Conservation (phyloP, 768 basidiomycete species). For the Tulasnella sp. region DNA sequence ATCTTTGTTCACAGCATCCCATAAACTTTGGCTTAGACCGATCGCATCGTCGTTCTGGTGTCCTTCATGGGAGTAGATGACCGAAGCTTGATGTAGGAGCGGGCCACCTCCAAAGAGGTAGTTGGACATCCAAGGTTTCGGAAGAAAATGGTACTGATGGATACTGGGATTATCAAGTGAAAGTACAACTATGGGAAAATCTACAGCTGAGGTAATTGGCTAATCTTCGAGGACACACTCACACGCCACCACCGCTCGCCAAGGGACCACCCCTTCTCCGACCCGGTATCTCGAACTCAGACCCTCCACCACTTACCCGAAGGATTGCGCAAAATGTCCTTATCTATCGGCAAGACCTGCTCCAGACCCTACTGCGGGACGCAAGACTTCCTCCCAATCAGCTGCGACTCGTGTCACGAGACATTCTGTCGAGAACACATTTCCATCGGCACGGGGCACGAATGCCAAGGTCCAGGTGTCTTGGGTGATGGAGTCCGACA, state of each 20-base stretch:
- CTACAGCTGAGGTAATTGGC: not conserved
- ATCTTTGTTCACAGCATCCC: not conserved
- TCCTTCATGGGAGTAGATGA: not conserved
- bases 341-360: not conserved
- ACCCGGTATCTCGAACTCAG: not conserved
- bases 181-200: not conserved
- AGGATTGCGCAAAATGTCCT: not conserved
- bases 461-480: constrained; percentile 31
- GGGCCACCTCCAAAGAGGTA: not conserved
- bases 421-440: constrained; percentile 58
- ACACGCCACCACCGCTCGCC: not conserved
- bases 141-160: not conserved
- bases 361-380: constrained; percentile 33
- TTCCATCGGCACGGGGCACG: constrained; percentile 41
- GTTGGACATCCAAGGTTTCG: not conserved
- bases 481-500: constrained; percentile 19
- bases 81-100: not conserved
- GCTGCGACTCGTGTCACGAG: constrained; percentile 42
- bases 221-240: not conserved
- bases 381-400: constrained; percentile 68
- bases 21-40: not conserved
- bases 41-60: not conserved
- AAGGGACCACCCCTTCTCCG: no score
- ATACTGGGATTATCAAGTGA: not conserved
- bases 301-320: not conserved